phyloP scores from a whole-genome alignment of 1,284 basidiomycete species.

The Austroboletus niveus region DNA sequence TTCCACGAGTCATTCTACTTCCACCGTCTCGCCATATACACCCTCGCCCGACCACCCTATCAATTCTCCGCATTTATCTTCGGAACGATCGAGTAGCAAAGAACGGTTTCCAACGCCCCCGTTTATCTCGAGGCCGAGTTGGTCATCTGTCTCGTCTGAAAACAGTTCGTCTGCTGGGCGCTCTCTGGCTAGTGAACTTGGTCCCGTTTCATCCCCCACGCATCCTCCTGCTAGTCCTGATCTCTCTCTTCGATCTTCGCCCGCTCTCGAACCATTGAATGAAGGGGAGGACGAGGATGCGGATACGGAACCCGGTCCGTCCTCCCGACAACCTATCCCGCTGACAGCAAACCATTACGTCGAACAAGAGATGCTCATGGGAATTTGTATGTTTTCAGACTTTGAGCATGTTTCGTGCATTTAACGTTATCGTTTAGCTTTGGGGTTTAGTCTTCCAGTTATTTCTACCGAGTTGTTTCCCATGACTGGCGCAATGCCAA shows the following conservation, averaged over 20 bases:
- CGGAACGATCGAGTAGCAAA: constrained; percentile 14
- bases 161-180: constrained; percentile 10
- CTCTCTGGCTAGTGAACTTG: constrained; percentile 20
- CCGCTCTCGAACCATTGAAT: constrained; percentile 12
- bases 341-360: constrained; percentile 56
- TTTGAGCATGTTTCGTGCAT: neutral
- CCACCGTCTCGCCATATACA: constrained; percentile 1
- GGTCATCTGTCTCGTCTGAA: constrained; percentile 32
- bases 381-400: constrained; percentile 56
- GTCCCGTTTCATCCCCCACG: constrained; percentile 15
- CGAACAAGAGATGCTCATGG: constrained; percentile 56
- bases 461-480: constrained; percentile 46
- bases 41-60: constrained; percentile 13
- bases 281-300: constrained; percentile 21
- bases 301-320: constrained; percentile 18
- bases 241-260: constrained; percentile 18
- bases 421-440: constrained; percentile 41
- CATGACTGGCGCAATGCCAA: constrained; percentile 59
- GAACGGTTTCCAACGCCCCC: constrained; percentile 15
- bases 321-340: constrained; percentile 15
- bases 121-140: constrained; percentile 24
- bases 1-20: constrained; percentile 11
- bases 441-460: constrained; percentile 61
- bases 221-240: constrained; percentile 26
- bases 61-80: constrained; percentile 17